These are phyloP conservation scores for Colletotrichum lini DNA, from an alignment of 2,329 filamentous ascomycete species.

Conservation along the genomic window DNA sequence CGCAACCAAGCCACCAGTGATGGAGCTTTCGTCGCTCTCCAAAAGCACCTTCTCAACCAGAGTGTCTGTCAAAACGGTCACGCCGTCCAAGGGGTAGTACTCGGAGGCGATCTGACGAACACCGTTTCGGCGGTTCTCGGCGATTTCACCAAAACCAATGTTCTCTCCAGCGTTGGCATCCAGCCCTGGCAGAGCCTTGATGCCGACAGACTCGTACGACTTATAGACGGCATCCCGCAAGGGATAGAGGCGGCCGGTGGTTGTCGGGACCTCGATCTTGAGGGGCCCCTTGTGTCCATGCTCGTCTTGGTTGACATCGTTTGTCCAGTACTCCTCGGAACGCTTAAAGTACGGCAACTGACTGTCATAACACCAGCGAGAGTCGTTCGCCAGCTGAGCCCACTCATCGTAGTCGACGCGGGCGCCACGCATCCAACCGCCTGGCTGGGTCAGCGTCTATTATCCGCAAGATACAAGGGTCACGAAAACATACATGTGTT, in stretches of 20 bases:
- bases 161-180: conserved; percentile 50
- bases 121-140: conserved; percentile 47
- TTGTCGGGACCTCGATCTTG: conserved; percentile 48
- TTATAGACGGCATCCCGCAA: conserved; percentile 52
- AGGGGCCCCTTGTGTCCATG: conserved; percentile 57
- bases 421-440: conserved; percentile 60
- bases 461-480: background rate
- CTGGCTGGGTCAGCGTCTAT: conserved; percentile 39
- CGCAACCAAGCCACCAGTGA: conserved; percentile 38
- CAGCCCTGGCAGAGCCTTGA: conserved; percentile 46
- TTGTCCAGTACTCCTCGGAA: conserved; percentile 51
- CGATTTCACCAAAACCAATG: conserved; percentile 52
- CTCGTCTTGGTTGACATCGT: conserved; percentile 50
- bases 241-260: conserved; percentile 54
- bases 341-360: conserved; percentile 63
- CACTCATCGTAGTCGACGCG: conserved; percentile 62
- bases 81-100: conserved; percentile 46
- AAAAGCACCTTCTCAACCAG: conserved; percentile 45
- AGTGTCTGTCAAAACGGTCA: conserved; percentile 47
- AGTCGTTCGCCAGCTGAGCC: conserved; percentile 52
- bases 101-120: conserved; percentile 46
- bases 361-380: conserved; percentile 61
- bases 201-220: conserved; percentile 59
- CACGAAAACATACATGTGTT: conserved; percentile 52
- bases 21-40: conserved; percentile 3